Evolutionary conservation across 2,329 filamentous ascomycete species (phyloP).

Genomic region (Aspergillus carbonarius): DNA sequence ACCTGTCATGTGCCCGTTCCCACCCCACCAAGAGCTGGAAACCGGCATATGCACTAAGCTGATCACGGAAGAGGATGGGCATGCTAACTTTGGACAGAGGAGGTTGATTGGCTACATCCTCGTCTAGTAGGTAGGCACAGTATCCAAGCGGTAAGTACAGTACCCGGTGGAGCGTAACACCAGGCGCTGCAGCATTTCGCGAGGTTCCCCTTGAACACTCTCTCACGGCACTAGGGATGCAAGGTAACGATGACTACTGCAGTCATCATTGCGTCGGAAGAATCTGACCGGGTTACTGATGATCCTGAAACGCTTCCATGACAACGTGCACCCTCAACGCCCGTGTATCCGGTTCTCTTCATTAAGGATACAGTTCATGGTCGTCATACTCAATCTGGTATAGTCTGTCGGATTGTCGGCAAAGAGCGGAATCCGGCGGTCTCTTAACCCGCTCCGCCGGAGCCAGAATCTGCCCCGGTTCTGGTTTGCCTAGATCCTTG

Average conservation of each 20-base stretch:
- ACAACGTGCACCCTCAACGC: background rate
- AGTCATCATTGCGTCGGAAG: slow-evolving; percentile 1
- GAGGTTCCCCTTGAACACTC: background rate
- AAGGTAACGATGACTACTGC: background rate
- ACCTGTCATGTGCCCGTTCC: background rate
- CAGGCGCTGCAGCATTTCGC: background rate
- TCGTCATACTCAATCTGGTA: background rate
- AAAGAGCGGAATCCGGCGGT: slow-evolving; percentile 6
- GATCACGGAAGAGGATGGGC: background rate
- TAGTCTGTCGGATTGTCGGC: slow-evolving; percentile 12
- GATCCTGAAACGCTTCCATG: background rate
- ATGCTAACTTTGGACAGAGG: background rate
- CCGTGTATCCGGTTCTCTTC: background rate
- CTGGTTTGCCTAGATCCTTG: background rate
- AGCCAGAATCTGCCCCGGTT: slow-evolving; percentile 11
- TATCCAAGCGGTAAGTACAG: background rate
- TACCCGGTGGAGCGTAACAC: background rate
- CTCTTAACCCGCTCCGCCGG: background rate
- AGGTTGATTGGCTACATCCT: background rate
- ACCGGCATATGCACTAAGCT: background rate
- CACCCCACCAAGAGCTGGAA: background rate
- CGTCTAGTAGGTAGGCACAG: background rate
- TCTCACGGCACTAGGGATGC: background rate
- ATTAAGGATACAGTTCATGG: background rate
- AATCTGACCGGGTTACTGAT: background rate